These are phyloP conservation scores for Trifolium dubium DNA, from an alignment of 306 rosid species.

Conservation along the genomic window DNA sequence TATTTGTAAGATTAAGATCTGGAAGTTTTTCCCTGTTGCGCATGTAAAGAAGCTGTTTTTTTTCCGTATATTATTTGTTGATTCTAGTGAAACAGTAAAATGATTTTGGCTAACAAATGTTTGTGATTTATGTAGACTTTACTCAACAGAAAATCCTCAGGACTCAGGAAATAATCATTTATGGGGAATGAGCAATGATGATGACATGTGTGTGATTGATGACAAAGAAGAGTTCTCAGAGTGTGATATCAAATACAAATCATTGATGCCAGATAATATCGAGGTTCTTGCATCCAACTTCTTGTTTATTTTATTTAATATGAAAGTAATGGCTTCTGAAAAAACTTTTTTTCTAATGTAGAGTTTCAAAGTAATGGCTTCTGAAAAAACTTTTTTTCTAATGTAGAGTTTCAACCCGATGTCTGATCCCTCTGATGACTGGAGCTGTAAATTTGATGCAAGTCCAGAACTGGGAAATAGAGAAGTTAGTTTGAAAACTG, in stretches of 20 bases:
- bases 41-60: slow-evolving; percentile 16
- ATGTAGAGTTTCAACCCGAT: slow-evolving; percentile 90
- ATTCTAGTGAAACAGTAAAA: slow-evolving; percentile 52
- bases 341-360: slow-evolving; percentile 37
- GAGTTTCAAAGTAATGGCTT: too few species aligned
- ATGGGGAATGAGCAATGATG: slow-evolving; percentile 70
- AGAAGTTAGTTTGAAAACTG: slow-evolving; percentile 45
- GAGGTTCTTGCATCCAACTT: slow-evolving; percentile 58
- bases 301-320: slow-evolving; percentile 21
- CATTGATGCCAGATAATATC: slow-evolving; percentile 54
- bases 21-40: slow-evolving; percentile 35
- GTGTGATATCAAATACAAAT: slow-evolving; percentile 50
- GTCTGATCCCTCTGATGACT: slow-evolving; percentile 85
- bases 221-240: slow-evolving; percentile 59
- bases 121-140: slow-evolving; percentile 64
- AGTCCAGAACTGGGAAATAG: slow-evolving; percentile 58
- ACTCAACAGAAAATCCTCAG: slow-evolving; percentile 54
- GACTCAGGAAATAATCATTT: slow-evolving; percentile 49
- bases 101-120: slow-evolving; percentile 50
- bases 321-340: slow-evolving; percentile 21
- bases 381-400: slow-evolving; percentile 29
- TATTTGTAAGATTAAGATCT: slow-evolving; percentile 36
- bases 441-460: slow-evolving; percentile 68
- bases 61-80: slow-evolving; percentile 25
- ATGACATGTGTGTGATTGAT: slow-evolving; percentile 86